Conservation (phyloP, 441 rosid genomes). For the Raphanus hybrid region DNA sequence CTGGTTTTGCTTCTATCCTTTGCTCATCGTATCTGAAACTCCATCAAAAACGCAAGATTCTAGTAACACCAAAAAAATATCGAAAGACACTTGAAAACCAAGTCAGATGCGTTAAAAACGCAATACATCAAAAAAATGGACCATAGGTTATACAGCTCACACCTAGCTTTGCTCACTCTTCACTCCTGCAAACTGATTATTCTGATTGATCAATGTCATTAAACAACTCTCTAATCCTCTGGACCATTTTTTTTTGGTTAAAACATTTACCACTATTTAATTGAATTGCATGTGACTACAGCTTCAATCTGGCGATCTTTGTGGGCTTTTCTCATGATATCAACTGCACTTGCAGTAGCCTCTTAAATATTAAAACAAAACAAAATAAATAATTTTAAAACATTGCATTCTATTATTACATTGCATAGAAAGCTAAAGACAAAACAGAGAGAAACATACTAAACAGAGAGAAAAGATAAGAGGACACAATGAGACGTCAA, state of each 20-base stretch:
- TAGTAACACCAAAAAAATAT: no score
- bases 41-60: no score
- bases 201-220: constrained; percentile 18
- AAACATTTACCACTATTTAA: constrained; percentile 17
- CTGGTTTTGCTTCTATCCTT: no score
- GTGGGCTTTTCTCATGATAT: constrained; percentile 40
- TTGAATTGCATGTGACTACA: constrained; percentile 43
- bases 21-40: no score
- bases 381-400: background rate
- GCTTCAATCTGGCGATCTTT: constrained; percentile 41
- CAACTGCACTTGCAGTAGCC: constrained; percentile 25
- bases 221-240: constrained; percentile 24
- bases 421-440: constrained; percentile 23
- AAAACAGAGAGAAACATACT: background rate
- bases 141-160: constrained; percentile 14
- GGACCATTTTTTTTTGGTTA: background rate
- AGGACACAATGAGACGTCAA: background rate
- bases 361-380: background rate
- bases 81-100: no score
- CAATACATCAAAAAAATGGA: background rate
- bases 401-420: constrained; percentile 13
- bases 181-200: constrained; percentile 24
- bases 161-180: constrained; percentile 37
- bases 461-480: background rate
- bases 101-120: no score